phyloP scores from a whole-genome alignment of 2,329 filamentous ascomycete genomes.

The Xylaria sp. region DNA sequence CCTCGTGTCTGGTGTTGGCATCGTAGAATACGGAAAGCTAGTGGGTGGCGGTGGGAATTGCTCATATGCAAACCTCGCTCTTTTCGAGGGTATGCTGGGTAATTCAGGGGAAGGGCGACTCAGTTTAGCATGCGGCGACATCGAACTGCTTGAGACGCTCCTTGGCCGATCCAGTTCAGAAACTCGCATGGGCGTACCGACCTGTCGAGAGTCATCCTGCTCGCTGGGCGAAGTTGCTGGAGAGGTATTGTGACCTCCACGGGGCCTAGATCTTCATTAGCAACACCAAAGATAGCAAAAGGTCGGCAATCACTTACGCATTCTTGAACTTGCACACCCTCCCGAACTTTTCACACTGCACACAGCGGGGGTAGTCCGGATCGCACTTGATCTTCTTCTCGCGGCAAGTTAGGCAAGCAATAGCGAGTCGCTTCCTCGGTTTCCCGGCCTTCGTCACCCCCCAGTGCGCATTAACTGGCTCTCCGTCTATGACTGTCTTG shows the following conservation, averaged over 20 bases:
- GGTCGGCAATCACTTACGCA: slow-evolving; percentile 70
- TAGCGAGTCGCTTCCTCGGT: slow-evolving; percentile 87
- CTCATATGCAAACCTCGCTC: slow-evolving; percentile 60
- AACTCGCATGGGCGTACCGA: slow-evolving; percentile 47
- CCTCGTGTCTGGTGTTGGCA: slow-evolving; percentile 51
- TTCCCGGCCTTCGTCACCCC: slow-evolving; percentile 94
- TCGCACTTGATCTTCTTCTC: slow-evolving; percentile 99
- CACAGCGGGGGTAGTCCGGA: slow-evolving; percentile 84
- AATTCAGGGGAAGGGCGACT: slow-evolving; percentile 47
- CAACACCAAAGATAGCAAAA: slow-evolving; percentile 1
- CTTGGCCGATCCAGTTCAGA: slow-evolving; percentile 53
- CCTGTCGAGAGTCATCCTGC: slow-evolving; percentile 56
- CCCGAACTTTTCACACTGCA: slow-evolving; percentile 93
- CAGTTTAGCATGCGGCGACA: slow-evolving; percentile 57
- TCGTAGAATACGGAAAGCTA: slow-evolving; percentile 45
- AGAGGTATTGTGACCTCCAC: slow-evolving; percentile 67
- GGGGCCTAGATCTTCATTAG: slow-evolving; percentile 55
- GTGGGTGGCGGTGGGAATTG: slow-evolving; percentile 52
- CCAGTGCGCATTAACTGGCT: slow-evolving; percentile 90
- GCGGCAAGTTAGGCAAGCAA: slow-evolving; percentile 84
- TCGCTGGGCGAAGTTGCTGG: slow-evolving; percentile 64
- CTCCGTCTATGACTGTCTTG: slow-evolving; percentile 85
- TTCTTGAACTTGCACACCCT: slow-evolving; percentile 85
- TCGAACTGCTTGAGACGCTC: slow-evolving; percentile 59
- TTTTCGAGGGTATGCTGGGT: slow-evolving; percentile 56